These are phyloP conservation scores for Huntiella abstrusa DNA, from an alignment of 2,329 filamentous ascomycete genomes.

Conservation along the genomic window DNA sequence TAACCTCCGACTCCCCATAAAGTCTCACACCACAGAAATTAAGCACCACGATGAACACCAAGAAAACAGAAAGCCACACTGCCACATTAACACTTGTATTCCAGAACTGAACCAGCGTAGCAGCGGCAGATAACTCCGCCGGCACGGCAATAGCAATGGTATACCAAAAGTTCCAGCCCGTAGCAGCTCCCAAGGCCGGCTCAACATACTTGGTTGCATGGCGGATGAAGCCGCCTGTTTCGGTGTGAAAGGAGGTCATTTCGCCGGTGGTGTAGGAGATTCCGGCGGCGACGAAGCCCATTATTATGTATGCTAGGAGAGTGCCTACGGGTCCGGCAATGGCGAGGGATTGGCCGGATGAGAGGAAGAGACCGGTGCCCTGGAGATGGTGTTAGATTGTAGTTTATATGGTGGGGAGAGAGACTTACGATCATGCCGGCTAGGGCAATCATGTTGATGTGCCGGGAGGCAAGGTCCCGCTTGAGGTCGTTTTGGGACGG, in stretches of 20 bases:
- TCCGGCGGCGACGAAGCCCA: constrained; percentile 33
- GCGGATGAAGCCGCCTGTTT: constrained; percentile 16
- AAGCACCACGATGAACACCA: constrained; percentile 18
- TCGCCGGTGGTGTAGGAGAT: constrained; percentile 29
- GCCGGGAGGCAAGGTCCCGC: constrained; percentile 16
- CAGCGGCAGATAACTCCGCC: constrained; percentile 22
- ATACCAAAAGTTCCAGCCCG: constrained; percentile 16
- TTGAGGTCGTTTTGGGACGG: constrained; percentile 4
- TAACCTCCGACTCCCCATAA: constrained; percentile 30
- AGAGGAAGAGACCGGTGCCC: constrained; percentile 28
- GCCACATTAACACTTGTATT: constrained; percentile 18
- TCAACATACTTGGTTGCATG: constrained; percentile 18
- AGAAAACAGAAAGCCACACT: constrained; percentile 21
- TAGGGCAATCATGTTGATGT: constrained; percentile 21
- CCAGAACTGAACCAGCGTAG: constrained; percentile 22
- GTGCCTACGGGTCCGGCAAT: constrained; percentile 26
- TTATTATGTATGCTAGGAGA: constrained; percentile 22
- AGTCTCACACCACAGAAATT: constrained; percentile 23
- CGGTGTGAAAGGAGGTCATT: constrained; percentile 17
- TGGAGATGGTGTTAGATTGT: constrained; percentile 12
- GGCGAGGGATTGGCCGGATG: constrained; percentile 29
- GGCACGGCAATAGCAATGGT: constrained; percentile 23
- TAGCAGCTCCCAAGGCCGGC: constrained; percentile 16
- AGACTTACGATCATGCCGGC: constrained; percentile 16
- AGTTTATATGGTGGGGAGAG: background rate